Evolutionary conservation across 805 yeast species (phyloP).

Genomic region (Pichia nanzhaoensis): DNA sequence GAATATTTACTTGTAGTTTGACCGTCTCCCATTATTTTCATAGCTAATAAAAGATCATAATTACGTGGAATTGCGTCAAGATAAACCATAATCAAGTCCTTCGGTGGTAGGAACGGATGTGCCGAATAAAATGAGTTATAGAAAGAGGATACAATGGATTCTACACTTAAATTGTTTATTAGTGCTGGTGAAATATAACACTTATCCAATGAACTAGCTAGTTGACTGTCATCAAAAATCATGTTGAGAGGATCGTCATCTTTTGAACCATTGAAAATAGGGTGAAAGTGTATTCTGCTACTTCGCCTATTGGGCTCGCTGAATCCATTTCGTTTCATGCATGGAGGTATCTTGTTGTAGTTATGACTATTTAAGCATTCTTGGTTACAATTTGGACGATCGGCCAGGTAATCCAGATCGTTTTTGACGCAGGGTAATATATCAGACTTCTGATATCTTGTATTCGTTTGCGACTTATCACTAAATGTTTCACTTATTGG

Average conservation of each 20-base stretch:
- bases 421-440: constrained; percentile 28
- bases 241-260: constrained; percentile 21
- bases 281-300: constrained; percentile 23
- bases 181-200: constrained; percentile 28
- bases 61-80: constrained; percentile 31
- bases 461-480: too few relatives aligned
- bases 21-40: constrained; percentile 47
- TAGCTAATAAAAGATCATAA: constrained; percentile 37
- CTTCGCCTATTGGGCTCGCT: neutral
- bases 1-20: constrained; percentile 33
- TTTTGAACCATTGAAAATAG: constrained; percentile 28
- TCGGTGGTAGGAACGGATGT: constrained; percentile 44
- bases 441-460: constrained; percentile 7
- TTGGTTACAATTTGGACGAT: constrained; percentile 19
- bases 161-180: constrained; percentile 22
- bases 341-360: constrained; percentile 25
- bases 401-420: constrained; percentile 17
- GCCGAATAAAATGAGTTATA: constrained; percentile 34
- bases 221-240: constrained; percentile 21
- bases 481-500: neutral
- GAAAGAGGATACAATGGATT: constrained; percentile 27
- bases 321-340: constrained; percentile 18
- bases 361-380: constrained; percentile 25
- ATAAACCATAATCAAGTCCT: constrained; percentile 30
- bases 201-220: constrained; percentile 15